Conservation (phyloP, 192 early-diverging fungal species). For the Linnemannia schmuckeri region DNA sequence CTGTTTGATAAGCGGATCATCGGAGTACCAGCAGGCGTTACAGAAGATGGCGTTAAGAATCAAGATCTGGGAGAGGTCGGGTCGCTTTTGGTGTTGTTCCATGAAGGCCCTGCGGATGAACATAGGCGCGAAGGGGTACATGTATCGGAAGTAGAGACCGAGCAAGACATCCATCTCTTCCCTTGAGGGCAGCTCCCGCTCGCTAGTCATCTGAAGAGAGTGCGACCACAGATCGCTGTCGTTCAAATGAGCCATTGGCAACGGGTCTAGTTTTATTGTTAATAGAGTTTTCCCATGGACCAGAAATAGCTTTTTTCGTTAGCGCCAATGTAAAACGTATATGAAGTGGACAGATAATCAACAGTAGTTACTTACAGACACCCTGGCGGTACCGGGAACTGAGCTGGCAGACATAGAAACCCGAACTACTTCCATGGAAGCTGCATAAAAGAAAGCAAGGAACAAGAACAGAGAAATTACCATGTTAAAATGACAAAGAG, state of each 20-base stretch:
- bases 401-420: conserved; percentile 79
- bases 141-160: conserved; percentile 76
- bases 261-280: conserved; percentile 29
- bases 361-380: conserved; percentile 31
- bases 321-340: background rate
- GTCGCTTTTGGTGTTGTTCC: conserved; percentile 43
- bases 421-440: conserved; percentile 81
- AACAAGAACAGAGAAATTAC: background rate
- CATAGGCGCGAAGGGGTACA: conserved; percentile 79
- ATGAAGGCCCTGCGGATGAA: conserved; percentile 68
- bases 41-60: conserved; percentile 71
- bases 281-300: background rate
- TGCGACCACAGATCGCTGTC: conserved; percentile 57
- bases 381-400: conserved; percentile 71
- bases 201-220: conserved; percentile 56
- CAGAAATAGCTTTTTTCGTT: background rate
- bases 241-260: conserved; percentile 54
- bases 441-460: conserved; percentile 30
- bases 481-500: background rate
- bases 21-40: conserved; percentile 65
- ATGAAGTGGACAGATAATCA: background rate
- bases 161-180: conserved; percentile 72
- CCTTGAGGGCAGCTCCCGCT: conserved; percentile 66
- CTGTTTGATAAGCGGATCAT: conserved; percentile 55
- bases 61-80: conserved; percentile 58